phyloP scores from a whole-genome alignment of 2,329 filamentous ascomycete genomes.

The Cytospora mali region DNA sequence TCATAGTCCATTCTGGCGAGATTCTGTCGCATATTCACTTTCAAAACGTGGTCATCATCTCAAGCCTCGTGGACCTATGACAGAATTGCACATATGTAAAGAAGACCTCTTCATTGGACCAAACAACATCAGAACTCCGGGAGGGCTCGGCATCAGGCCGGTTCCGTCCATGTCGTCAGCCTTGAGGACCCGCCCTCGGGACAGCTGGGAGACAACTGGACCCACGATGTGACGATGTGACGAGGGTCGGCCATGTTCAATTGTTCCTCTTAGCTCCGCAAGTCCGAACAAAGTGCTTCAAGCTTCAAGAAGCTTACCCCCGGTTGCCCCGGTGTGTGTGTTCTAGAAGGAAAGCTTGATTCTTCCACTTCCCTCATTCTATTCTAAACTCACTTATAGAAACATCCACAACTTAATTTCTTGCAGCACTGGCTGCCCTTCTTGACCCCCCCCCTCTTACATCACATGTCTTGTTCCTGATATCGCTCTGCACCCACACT shows the following conservation, averaged over 20 bases:
- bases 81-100: background rate
- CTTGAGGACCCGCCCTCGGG: slow-evolving; percentile 7
- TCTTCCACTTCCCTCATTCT: background rate
- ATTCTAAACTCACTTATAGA: slow-evolving; percentile 15
- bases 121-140: background rate
- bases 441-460: background rate
- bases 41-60: too few species aligned
- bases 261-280: background rate
- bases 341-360: slow-evolving; percentile 13
- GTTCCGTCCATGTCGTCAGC: background rate
- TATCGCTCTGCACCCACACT: background rate
- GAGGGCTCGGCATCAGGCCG: too few species aligned
- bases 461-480: slow-evolving; percentile 17
- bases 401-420: slow-evolving; percentile 18
- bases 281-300: background rate
- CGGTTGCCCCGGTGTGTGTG: slow-evolving; percentile 1
- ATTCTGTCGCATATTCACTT: too few species aligned
- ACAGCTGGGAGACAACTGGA: slow-evolving; percentile 2
- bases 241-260: slow-evolving; percentile 18
- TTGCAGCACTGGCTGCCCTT: slow-evolving; percentile 27
- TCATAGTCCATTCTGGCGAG: too few species aligned
- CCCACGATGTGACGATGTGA: slow-evolving; percentile 17
- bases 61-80: too few species aligned
- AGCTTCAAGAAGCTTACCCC: slow-evolving; percentile 16
- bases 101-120: background rate